Evolutionary conservation across 306 rosid species (phyloP).

Genomic region (Heteromeles arbutifolia): DNA sequence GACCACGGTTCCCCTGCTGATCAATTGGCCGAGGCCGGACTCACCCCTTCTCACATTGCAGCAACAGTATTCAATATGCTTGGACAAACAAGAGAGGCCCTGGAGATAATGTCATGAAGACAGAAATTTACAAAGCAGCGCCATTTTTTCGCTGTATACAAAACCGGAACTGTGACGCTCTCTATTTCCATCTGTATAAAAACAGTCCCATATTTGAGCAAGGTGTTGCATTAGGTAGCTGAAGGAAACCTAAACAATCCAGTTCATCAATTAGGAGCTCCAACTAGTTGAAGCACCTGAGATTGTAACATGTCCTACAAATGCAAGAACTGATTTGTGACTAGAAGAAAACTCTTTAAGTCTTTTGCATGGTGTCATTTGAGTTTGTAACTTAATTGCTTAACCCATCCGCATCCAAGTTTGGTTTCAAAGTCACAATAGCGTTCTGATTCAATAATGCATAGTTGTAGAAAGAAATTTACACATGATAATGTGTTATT

Average conservation of each 20-base stretch:
- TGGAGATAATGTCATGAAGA: slow-evolving; percentile 56
- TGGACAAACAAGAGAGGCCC: slow-evolving; percentile 83
- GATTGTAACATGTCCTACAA: not conserved
- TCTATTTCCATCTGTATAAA: not conserved
- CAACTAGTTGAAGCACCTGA: slow-evolving; percentile 1
- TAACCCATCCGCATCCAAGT: no score
- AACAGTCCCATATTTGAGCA: not conserved
- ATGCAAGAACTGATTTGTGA: not conserved
- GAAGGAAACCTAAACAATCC: not conserved
- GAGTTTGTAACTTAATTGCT: not conserved
- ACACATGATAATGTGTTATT: no score
- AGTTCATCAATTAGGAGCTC: not conserved
- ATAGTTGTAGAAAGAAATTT: no score
- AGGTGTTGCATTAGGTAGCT: not conserved
- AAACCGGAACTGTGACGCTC: not conserved
- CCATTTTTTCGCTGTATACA: not conserved
- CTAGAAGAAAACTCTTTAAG: not conserved
- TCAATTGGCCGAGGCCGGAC: slow-evolving; percentile 71
- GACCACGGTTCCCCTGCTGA: slow-evolving; percentile 85
- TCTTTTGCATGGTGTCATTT: not conserved
- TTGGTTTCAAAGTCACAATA: no score
- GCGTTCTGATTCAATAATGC: no score
- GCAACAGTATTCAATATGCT: slow-evolving; percentile 86
- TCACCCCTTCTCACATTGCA: slow-evolving; percentile 81
- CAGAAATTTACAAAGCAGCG: slow-evolving; percentile 1